phyloP scores from a whole-genome alignment of 495 filamentous ascomycete species.

The Annulohypoxylon bovei region DNA sequence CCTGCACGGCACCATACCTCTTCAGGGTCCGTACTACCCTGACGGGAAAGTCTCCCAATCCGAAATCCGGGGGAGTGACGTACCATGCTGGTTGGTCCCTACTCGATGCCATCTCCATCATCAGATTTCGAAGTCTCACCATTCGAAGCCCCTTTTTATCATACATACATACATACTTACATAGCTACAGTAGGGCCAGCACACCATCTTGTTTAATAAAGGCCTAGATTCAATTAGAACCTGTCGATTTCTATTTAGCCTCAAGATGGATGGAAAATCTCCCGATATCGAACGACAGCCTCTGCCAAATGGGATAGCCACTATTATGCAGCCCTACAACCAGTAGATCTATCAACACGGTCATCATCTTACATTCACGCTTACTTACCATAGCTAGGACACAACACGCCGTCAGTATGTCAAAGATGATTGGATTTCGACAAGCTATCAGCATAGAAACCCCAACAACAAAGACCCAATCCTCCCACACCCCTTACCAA shows the following conservation, averaged over 20 bases:
- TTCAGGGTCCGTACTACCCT: constrained; percentile 14
- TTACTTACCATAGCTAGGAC: background rate
- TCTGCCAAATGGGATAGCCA: constrained; percentile 7
- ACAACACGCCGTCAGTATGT: background rate
- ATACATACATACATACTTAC: too few species aligned
- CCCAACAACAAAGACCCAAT: background rate
- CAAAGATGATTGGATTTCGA: background rate
- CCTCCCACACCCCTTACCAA: background rate
- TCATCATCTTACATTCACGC: too few species aligned
- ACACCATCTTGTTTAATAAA: too few species aligned
- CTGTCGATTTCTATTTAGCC: too few species aligned
- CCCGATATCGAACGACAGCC: background rate
- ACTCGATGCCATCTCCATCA: background rate
- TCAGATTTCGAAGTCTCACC: background rate
- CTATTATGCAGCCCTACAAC: too few species aligned
- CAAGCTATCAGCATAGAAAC: background rate
- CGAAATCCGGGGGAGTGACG: constrained; percentile 21
- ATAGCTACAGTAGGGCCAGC: too few species aligned
- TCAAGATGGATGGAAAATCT: background rate
- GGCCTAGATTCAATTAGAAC: too few species aligned
- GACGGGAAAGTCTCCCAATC: constrained; percentile 14
- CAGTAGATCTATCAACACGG: too few species aligned
- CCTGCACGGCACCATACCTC: background rate
- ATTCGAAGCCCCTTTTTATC: background rate
- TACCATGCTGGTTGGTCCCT: background rate